Evolutionary conservation across 139 green algal species (phyloP).

Genomic region (Chlamydomonas asymmetrica): DNA sequence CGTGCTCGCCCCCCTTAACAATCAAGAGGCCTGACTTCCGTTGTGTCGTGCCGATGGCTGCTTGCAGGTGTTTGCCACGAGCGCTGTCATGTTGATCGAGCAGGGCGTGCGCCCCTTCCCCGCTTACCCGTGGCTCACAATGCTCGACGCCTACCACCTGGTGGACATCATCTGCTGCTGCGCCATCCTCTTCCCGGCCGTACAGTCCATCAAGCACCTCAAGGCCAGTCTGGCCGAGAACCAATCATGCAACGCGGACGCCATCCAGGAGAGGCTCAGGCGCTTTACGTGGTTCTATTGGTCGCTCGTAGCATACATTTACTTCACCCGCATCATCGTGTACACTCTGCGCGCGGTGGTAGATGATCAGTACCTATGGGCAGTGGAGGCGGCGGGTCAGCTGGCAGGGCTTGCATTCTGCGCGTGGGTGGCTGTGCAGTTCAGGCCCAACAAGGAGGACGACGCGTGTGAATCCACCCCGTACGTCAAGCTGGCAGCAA

Average conservation of each 20-base stretch:
- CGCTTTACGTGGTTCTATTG: slow-evolving; percentile 97
- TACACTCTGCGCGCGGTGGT: slow-evolving; percentile 85
- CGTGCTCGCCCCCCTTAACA: too few relatives aligned
- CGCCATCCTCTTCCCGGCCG: slow-evolving; percentile 96
- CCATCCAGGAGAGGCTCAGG: slow-evolving; percentile 83
- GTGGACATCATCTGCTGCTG: slow-evolving; percentile 99
- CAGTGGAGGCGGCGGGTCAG: slow-evolving; percentile 67
- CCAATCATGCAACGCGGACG: slow-evolving; percentile 75
- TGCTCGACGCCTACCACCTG: slow-evolving; percentile 92
- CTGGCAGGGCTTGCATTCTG: slow-evolving; percentile 91
- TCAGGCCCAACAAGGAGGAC: slow-evolving; percentile 67
- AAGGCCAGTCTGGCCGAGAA: slow-evolving; percentile 66
- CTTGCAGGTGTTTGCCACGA: slow-evolving; percentile 88
- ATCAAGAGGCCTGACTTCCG: too few relatives aligned
- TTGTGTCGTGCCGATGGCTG: too few relatives aligned
- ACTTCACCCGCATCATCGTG: slow-evolving; percentile 98
- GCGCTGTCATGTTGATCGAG: slow-evolving; percentile 89
- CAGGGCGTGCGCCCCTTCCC: slow-evolving; percentile 81
- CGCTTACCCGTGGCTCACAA: slow-evolving; percentile 90
- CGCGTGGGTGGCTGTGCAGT: slow-evolving; percentile 77
- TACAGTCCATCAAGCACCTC: slow-evolving; percentile 96
- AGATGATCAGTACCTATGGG: slow-evolving; percentile 81
- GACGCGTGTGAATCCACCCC: too few relatives aligned
- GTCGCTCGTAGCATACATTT: slow-evolving; percentile 92
- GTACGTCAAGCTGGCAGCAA: slow-evolving; percentile 75